Evolutionary conservation across 1,284 basidiomycete genomes (phyloP).

Genomic region (Agroathelia rolfsii): DNA sequence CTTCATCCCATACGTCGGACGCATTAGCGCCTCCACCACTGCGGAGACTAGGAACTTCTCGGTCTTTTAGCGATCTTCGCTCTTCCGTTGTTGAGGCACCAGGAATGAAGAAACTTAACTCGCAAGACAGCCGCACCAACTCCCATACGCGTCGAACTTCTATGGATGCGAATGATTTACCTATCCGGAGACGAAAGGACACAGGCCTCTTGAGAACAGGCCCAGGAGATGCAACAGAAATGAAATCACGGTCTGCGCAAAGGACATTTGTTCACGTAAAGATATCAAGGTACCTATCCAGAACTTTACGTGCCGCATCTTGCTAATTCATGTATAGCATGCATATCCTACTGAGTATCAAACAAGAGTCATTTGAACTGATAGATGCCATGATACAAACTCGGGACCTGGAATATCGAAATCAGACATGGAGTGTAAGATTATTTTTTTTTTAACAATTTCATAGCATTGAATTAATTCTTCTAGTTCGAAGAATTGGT

Average conservation of each 20-base stretch:
- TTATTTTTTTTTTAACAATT: slow-evolving; percentile 4
- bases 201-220: slow-evolving; percentile 14
- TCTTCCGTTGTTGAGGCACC: slow-evolving; percentile 29
- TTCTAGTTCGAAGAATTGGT: slow-evolving; percentile 72
- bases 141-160: not conserved
- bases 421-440: slow-evolving; percentile 80
- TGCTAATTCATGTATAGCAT: slow-evolving; percentile 34
- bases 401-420: slow-evolving; percentile 70
- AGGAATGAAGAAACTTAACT: slow-evolving; percentile 16
- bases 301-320: slow-evolving; percentile 13
- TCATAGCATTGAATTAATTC: slow-evolving; percentile 5
- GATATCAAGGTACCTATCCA: slow-evolving; percentile 57
- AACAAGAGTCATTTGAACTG: slow-evolving; percentile 63
- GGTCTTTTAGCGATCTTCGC: slow-evolving; percentile 64
- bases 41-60: slow-evolving; percentile 45
- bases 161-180: slow-evolving; percentile 3
- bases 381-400: slow-evolving; percentile 66
- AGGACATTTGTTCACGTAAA: slow-evolving; percentile 80
- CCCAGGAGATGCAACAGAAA: slow-evolving; percentile 58
- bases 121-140: slow-evolving; percentile 11
- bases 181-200: slow-evolving; percentile 15
- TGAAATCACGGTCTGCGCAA: slow-evolving; percentile 68
- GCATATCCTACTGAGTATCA: slow-evolving; percentile 60
- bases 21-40: slow-evolving; percentile 25
- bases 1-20: slow-evolving; percentile 15